Percentiles rank a stretch among this genome's conserved stretches.
phyloP scores from a whole-genome alignment of 164 flowering plant genomes.

The Chimonanthus praecox region DNA sequence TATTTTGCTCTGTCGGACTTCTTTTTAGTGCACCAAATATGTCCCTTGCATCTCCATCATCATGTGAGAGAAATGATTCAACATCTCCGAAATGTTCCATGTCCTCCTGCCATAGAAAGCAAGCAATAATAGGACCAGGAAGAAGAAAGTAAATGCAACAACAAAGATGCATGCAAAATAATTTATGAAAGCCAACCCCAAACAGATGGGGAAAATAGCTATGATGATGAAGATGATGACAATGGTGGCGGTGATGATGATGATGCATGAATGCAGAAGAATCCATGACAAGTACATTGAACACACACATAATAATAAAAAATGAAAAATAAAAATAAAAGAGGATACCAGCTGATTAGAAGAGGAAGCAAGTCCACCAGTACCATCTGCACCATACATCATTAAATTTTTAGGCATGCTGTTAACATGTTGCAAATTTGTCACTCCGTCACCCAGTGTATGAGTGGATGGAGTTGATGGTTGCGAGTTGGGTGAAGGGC shows the following conservation, averaged over 20 bases:
- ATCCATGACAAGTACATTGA: not conserved
- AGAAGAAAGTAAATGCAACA: not conserved
- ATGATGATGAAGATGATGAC: too few species aligned
- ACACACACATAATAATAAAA: too few species aligned
- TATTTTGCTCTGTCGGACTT: constrained; percentile 61
- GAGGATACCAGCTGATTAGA: constrained; percentile 72
- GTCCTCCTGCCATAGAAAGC: constrained; percentile 64
- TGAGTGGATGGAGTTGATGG: constrained; percentile 64
- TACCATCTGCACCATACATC: constrained; percentile 74
- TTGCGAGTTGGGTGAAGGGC: constrained; percentile 75
- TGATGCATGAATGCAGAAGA: not conserved
- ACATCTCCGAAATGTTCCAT: constrained; percentile 82
- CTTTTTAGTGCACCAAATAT: constrained; percentile 61
- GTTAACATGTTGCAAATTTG: constrained; percentile 53
- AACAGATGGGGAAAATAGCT: too few species aligned
- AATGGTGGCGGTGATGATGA: too few species aligned
- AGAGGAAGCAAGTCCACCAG: constrained; percentile 74
- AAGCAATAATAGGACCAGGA: constrained; percentile 1
- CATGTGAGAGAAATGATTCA: constrained; percentile 77
- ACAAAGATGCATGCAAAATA: not conserved
- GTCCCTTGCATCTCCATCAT: constrained; percentile 84
- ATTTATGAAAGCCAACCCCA: too few species aligned
- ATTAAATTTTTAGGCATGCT: constrained; percentile 52
- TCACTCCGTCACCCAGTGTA: constrained; percentile 70
- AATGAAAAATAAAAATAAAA: not conserved